These are phyloP conservation scores for Erythrobasidium hasegawianum DNA, from an alignment of 1,284 basidiomycete species.

Conservation along the genomic window DNA sequence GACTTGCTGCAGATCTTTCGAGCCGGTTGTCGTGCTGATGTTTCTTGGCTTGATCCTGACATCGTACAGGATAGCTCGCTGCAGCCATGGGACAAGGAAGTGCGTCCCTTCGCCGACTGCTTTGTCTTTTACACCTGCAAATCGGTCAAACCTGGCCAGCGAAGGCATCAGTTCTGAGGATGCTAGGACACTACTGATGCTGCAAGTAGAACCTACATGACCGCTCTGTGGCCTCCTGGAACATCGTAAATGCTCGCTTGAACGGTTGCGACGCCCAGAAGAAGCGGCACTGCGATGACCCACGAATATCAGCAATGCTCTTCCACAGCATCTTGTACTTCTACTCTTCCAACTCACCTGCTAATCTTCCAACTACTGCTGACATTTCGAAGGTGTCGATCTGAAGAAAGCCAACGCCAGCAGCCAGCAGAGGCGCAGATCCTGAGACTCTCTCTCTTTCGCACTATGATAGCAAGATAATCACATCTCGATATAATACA, in stretches of 20 bases:
- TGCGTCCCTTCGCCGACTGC: constrained; percentile 91
- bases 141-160: constrained; percentile 1
- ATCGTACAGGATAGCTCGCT: constrained; percentile 90
- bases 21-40: constrained; percentile 93
- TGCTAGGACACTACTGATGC: background rate
- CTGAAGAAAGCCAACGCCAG: background rate
- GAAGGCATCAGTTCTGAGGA: background rate
- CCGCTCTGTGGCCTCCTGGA: constrained; percentile 43
- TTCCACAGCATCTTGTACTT: too few relatives aligned
- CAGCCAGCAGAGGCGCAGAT: too few relatives aligned
- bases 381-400: background rate
- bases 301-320: too few relatives aligned
- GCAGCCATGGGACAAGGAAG: constrained; percentile 82
- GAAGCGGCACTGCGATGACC: constrained; percentile 46
- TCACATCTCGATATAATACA: too few relatives aligned
- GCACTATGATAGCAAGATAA: too few relatives aligned
- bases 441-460: too few relatives aligned
- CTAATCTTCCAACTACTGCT: background rate
- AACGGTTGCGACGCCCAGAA: constrained; percentile 47
- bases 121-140: constrained; percentile 51
- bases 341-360: too few relatives aligned
- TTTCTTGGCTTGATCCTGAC: constrained; percentile 98
- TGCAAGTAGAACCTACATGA: constrained; percentile 11
- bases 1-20: constrained; percentile 96
- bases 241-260: constrained; percentile 50